Conservation (phyloP, 2,329 filamentous ascomycete species). For the Epichloe scottii region DNA sequence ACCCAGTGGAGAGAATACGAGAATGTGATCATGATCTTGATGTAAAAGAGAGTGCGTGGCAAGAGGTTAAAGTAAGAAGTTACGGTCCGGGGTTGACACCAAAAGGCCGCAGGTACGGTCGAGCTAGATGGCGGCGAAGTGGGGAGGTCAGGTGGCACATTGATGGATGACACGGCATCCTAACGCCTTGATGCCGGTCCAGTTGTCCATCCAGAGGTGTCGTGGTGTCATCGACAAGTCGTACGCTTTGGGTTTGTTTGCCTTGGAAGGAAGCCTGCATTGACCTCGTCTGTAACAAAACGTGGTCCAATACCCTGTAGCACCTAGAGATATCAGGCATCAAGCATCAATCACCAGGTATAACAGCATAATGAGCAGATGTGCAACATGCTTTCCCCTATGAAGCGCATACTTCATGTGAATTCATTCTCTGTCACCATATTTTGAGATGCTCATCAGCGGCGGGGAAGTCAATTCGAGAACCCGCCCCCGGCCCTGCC, state of each 20-base stretch:
- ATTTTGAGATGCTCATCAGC: background rate
- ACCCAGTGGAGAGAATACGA: background rate
- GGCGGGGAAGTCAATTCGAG: background rate
- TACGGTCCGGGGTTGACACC: background rate
- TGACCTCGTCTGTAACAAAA: background rate
- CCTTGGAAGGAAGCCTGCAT: background rate
- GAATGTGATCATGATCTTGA: background rate
- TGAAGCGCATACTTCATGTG: too few species aligned
- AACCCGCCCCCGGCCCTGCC: too few species aligned
- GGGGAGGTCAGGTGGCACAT: background rate
- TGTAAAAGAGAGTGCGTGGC: background rate
- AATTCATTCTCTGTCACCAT: too few species aligned
- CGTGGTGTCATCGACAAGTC: background rate
- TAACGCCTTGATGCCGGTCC: background rate
- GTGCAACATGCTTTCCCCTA: background rate
- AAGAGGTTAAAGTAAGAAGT: background rate
- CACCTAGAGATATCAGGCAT: background rate
- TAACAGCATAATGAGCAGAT: background rate
- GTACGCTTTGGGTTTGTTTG: background rate
- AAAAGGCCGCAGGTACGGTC: background rate
- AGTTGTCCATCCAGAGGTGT: background rate
- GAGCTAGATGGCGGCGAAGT: background rate
- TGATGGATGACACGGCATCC: background rate
- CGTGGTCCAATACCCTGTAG: background rate
- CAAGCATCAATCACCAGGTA: background rate